Conservation (phyloP, 305 asterid genomes). For the Fraxinus velutina region DNA sequence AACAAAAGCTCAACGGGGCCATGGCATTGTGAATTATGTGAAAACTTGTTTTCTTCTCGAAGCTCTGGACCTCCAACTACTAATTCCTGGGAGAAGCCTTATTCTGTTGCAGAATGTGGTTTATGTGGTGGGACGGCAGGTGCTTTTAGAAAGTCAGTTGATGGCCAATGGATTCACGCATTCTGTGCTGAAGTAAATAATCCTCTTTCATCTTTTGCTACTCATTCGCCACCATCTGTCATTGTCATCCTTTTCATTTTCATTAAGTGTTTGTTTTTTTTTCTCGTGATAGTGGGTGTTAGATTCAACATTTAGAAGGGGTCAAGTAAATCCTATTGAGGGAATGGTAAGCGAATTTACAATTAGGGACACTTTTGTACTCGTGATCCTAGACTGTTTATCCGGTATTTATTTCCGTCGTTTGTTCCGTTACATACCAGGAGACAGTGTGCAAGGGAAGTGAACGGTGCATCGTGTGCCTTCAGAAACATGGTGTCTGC, state of each 20-base stretch:
- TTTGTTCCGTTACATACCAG: constrained; percentile 38
- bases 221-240: constrained; percentile 20
- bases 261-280: constrained; percentile 26
- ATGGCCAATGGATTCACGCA: constrained; percentile 97
- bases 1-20: constrained; percentile 76
- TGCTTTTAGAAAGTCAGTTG: constrained; percentile 87
- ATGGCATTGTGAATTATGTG: constrained; percentile 97
- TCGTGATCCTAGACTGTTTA: not conserved
- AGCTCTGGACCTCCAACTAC: constrained; percentile 53
- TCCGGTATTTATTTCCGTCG: constrained; percentile 12
- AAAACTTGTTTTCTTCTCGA: constrained; percentile 56
- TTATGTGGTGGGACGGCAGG: constrained; percentile 96
- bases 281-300: constrained; percentile 69
- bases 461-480: constrained; percentile 70
- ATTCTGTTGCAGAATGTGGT: constrained; percentile 79
- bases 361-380: not conserved
- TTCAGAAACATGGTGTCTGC: constrained; percentile 83
- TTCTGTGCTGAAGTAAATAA: constrained; percentile 93
- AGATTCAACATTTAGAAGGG: constrained; percentile 79
- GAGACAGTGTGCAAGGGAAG: constrained; percentile 57
- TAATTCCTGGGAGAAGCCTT: constrained; percentile 66
- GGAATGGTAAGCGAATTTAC: constrained; percentile 59
- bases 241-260: constrained; percentile 20
- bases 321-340: constrained; percentile 68
- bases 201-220: constrained; percentile 17